Evolutionary conservation across 768 basidiomycete species (phyloP).

Genomic region (Naganishia kalamii): DNA sequence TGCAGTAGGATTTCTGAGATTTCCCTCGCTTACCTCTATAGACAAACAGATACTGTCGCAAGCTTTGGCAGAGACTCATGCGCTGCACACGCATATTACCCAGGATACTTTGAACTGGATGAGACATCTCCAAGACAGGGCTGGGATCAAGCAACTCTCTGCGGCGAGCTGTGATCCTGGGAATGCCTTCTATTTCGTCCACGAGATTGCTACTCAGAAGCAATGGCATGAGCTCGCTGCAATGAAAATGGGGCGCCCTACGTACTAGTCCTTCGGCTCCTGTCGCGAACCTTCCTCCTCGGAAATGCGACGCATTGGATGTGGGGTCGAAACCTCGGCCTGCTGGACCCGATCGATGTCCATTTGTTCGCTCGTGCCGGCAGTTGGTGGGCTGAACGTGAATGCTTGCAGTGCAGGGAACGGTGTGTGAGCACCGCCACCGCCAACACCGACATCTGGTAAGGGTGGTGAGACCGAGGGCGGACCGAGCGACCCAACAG

Average conservation of each 20-base stretch:
- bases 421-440: neutral
- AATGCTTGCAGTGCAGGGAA: conserved; percentile 5
- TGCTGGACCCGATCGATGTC: neutral
- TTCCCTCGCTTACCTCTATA: conserved; percentile 59
- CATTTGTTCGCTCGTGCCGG: neutral
- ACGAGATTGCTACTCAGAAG: conserved; percentile 2
- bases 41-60: conserved; percentile 90
- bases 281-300: neutral
- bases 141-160: conserved; percentile 46
- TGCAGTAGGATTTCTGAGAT: no score
- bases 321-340: neutral
- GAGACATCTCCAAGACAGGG: conserved; percentile 57
- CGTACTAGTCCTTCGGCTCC: neutral
- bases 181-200: conserved; percentile 10
- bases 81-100: conserved; percentile 93
- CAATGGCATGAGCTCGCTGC: neutral
- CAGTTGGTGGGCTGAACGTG: conserved; percentile 12
- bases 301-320: neutral
- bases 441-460: neutral
- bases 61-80: conserved; percentile 92
- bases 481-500: neutral
- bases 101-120: conserved; percentile 73
- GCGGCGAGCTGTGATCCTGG: conserved; percentile 47
- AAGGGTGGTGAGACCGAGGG: conserved; percentile 5
- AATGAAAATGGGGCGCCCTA: neutral